These are phyloP conservation scores for Venturia asperata DNA, from an alignment of 2,329 filamentous ascomycete genomes.

Conservation along the genomic window DNA sequence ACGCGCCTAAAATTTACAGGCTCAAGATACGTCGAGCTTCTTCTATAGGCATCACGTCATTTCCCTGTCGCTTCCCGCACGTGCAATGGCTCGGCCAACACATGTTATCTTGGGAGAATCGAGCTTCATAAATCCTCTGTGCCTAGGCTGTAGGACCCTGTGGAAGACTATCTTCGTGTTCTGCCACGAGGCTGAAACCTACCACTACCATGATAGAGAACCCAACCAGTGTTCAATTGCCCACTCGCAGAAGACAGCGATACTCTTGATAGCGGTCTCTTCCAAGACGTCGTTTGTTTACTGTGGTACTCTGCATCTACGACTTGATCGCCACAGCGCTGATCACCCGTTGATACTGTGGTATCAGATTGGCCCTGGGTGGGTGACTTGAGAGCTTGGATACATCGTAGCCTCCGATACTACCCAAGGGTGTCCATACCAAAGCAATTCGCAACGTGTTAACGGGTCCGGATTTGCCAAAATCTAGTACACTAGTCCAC, in stretches of 20 bases:
- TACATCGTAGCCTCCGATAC: not conserved
- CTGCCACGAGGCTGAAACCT: not conserved
- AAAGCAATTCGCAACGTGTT: not conserved
- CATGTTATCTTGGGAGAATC: not conserved
- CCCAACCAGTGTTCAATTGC: not conserved
- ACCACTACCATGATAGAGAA: too few relatives aligned
- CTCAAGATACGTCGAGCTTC: not conserved
- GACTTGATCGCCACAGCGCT: not conserved
- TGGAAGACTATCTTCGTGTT: not conserved
- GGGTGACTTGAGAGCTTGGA: not conserved
- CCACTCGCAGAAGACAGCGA: not conserved
- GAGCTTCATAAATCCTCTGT: not conserved
- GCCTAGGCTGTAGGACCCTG: not conserved
- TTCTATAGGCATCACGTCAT: not conserved
- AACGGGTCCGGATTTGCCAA: too few relatives aligned
- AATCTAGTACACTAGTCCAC: too few relatives aligned
- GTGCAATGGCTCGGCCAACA: not conserved
- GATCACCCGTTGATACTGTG: not conserved
- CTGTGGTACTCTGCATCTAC: too few relatives aligned
- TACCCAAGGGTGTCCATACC: not conserved
- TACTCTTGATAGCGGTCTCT: too few relatives aligned
- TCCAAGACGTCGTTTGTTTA: too few relatives aligned
- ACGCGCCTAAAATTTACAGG: not conserved
- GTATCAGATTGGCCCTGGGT: not conserved
- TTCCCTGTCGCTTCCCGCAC: not conserved